phyloP scores from a whole-genome alignment of 2,329 filamentous ascomycete species.

The Paecilomyces fulvus region DNA sequence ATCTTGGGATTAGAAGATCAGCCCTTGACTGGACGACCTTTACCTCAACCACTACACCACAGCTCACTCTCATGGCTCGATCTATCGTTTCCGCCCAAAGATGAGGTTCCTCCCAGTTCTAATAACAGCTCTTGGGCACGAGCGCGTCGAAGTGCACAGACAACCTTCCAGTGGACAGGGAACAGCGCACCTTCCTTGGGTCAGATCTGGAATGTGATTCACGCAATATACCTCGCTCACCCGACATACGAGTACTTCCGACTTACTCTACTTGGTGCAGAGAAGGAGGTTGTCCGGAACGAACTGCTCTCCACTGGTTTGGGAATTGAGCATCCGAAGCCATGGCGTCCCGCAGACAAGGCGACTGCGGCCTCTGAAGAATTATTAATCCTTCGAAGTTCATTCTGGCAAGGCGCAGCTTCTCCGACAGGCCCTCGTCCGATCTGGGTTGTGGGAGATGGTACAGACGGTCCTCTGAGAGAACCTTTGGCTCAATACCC shows the following conservation, averaged over 20 bases:
- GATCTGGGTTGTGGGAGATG: slow-evolving; percentile 9
- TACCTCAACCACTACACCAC: slow-evolving; percentile 32
- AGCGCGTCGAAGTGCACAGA: slow-evolving; percentile 35
- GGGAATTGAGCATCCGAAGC: slow-evolving; percentile 6
- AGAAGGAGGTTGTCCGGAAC: slow-evolving; percentile 26
- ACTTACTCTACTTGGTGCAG: slow-evolving; percentile 30
- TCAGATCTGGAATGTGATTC: slow-evolving; percentile 41
- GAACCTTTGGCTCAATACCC: slow-evolving; percentile 2
- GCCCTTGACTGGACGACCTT: slow-evolving; percentile 20
- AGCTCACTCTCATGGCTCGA: slow-evolving; percentile 31
- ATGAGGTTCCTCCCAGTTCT: slow-evolving; percentile 11
- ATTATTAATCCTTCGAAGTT: slow-evolving; percentile 4
- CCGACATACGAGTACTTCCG: slow-evolving; percentile 39
- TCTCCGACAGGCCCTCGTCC: slow-evolving; percentile 7
- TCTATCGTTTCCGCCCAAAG: slow-evolving; percentile 13
- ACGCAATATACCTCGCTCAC: slow-evolving; percentile 37
- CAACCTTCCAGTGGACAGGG: slow-evolving; percentile 34
- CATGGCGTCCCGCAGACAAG: slow-evolving; percentile 2
- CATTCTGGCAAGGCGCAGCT: slow-evolving; percentile 9
- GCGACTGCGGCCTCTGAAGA: background rate
- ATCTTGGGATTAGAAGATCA: slow-evolving; percentile 28
- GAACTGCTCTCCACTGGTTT: slow-evolving; percentile 32
- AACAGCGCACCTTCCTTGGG: slow-evolving; percentile 31
- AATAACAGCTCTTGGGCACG: slow-evolving; percentile 34
- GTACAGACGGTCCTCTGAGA: slow-evolving; percentile 8